Evolutionary conservation across 2,329 filamentous ascomycete genomes (phyloP), one percentile per base, ranked within the genome.

Genomic region (Cladosporium cucumerinum): DNA sequence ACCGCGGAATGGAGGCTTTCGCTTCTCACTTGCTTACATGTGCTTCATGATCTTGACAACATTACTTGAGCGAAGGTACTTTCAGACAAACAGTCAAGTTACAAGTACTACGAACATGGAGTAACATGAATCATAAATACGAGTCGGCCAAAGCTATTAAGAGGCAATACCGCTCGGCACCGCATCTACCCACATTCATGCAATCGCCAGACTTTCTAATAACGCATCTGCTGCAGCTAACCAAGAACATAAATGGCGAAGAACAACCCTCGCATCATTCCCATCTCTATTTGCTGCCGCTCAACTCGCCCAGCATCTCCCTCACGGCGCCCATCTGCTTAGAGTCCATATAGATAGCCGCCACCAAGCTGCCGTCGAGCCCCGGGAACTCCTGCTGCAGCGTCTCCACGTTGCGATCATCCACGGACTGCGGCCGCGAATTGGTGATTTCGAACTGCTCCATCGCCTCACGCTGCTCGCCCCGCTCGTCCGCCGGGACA

Each of bases 401-500:
- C 32, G 73, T 73, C 66, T 76, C 79, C 26, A 80, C 76, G 65
- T 81, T 78, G 25, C 73, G 70, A 61, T 81, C 79, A 43, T 78
- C 75, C 52, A 78, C 73, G 30, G 73, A 73, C 70, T 78, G 67
- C 64, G 68, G 67, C 67, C 75, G 62, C 21, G 68, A 65, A 48
- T 77, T 78, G 63, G 72, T 75, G 73, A 81, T 78, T 74, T 81
- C 79, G 54, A 80, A 76, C 64, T 81, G 78, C 68, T 81, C 79
- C 48, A 77, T 68, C 68, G 75, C 68, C 77, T 80, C 74, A 18
- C 74, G 69, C 66, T 76, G 74, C 69, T 76, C 73, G 61, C 72
- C 72, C 10, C 72, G 68, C 66, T 79, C 75, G 39, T 73, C 73
- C n/a, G 73, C 73, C 1, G 79, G 79, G 1, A 81, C 74, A 21